Evolutionary conservation across 1,284 basidiomycete species (phyloP), one percentile per base, ranked within the genome.

Genomic region (Pyrrhoderma noxium): DNA sequence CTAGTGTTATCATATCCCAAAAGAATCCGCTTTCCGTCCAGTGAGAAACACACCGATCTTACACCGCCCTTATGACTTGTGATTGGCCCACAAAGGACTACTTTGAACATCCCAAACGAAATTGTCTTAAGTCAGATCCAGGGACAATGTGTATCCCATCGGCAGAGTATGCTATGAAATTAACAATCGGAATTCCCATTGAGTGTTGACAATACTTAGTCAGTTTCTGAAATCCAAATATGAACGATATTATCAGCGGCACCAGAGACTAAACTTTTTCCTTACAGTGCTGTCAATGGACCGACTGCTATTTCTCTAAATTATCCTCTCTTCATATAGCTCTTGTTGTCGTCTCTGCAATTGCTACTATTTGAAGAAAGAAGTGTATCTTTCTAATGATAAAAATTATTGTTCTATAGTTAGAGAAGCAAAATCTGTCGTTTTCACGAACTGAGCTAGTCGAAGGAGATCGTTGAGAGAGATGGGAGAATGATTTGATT

Each of bases 221-320:
- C 60, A 1, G 58, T 60, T 9, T 58, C 51, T 8, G 69, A 59
- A 53, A 99, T 96, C 75, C 85, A 89, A 8, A 88, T 84, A 34
- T 85, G 73, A 50, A 89, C 84, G 19, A 84, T 89, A 71, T 87
- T 87, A 70, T 89, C 85, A 65, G 87, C 84, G 50, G 79, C 79
- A 54, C 80, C 82, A 8, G 82, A 85, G 34, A 88, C 75, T n/a
- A n/a, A n/a, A n/a, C n/a, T n/a, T n/a, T n/a, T n/a, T n/a, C n/a
- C n/a, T n/a, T n/a, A n/a, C n/a, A n/a, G n/a, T n/a, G n/a, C n/a
- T n/a, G n/a, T n/a, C n/a, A n/a, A n/a, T n/a, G n/a, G n/a, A n/a
- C n/a, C n/a, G n/a, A n/a, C n/a, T n/a, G n/a, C n/a, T n/a, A n/a
- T n/a, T n/a, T n/a, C n/a, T n/a, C n/a, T n/a, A n/a, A n/a, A n/a